Conservation (phyloP, 108 stramenopile species). For the Cylindrotheca closterium region DNA sequence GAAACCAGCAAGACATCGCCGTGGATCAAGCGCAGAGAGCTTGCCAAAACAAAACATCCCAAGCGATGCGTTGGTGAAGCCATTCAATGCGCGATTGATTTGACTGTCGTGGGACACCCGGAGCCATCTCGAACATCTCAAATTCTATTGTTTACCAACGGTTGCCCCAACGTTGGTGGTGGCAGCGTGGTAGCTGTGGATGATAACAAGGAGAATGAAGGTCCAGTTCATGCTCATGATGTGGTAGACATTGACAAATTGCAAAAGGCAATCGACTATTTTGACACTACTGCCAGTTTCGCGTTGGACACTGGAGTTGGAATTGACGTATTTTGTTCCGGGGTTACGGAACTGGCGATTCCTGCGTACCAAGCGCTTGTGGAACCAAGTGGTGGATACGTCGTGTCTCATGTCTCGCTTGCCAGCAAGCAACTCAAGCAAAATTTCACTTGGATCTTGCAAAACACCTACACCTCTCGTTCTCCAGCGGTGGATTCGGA, state of each 20-base stretch:
- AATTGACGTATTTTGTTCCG: constrained; percentile 50
- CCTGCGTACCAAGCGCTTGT: constrained; percentile 53
- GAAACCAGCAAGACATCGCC: constrained; percentile 25
- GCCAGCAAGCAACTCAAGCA: constrained; percentile 23
- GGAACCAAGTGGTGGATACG: constrained; percentile 60
- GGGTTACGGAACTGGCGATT: constrained; percentile 40
- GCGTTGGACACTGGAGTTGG: constrained; percentile 41
- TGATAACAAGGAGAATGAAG: not conserved
- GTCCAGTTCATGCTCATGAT: constrained; percentile 5
- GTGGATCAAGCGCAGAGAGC: constrained; percentile 19
- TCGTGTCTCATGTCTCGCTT: constrained; percentile 36
- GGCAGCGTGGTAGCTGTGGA: constrained; percentile 33
- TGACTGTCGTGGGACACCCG: constrained; percentile 8
- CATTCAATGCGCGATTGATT: constrained; percentile 46
- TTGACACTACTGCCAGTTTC: constrained; percentile 24
- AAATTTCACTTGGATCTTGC: constrained; percentile 36
- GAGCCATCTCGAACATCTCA: constrained; percentile 26
- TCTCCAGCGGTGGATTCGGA: not conserved
- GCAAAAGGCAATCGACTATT: constrained; percentile 38
- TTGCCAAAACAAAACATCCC: constrained; percentile 4
- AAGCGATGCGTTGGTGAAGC: constrained; percentile 50
- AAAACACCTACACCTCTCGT: constrained; percentile 38
- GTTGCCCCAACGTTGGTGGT: constrained; percentile 55
- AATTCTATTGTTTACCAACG: constrained; percentile 65
- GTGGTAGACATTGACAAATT: constrained; percentile 39